These are phyloP conservation scores for Glebionis coronaria DNA, from an alignment of 129 eudicot genomes.

Conservation along the genomic window DNA sequence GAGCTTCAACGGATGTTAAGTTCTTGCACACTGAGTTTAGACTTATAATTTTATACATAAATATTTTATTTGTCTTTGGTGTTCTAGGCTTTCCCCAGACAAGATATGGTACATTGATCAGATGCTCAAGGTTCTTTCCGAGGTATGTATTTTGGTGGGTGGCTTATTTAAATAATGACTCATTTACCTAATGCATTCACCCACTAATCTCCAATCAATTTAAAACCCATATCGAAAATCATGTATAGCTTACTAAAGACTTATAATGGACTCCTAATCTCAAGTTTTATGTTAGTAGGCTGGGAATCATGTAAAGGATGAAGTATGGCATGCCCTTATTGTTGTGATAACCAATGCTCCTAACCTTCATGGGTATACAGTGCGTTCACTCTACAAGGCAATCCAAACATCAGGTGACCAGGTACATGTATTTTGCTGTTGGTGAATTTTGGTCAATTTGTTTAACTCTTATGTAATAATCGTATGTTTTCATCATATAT, in stretches of 20 bases:
- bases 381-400: constrained; percentile 67
- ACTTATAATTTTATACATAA: neutral
- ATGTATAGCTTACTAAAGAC: neutral
- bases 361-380: constrained; percentile 88
- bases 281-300: constrained; percentile 68
- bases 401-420: constrained; percentile 77
- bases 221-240: neutral
- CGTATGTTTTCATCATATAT: constrained; percentile 1
- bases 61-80: constrained; percentile 7
- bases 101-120: constrained; percentile 97
- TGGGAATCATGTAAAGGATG: constrained; percentile 95
- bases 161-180: neutral
- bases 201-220: neutral
- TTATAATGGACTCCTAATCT: constrained; percentile 32
- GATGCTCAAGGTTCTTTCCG: constrained; percentile 91
- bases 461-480: neutral
- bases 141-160: constrained; percentile 53
- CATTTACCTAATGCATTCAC: neutral
- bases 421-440: constrained; percentile 38
- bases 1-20: neutral
- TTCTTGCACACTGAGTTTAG: neutral
- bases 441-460: neutral
- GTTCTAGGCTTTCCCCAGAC: constrained; percentile 88
- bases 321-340: constrained; percentile 95
- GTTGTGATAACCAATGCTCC: constrained; percentile 89